Base-by-base conservation (phyloP, 257 asterid species). In the Gardenia jasminoides region DNA sequence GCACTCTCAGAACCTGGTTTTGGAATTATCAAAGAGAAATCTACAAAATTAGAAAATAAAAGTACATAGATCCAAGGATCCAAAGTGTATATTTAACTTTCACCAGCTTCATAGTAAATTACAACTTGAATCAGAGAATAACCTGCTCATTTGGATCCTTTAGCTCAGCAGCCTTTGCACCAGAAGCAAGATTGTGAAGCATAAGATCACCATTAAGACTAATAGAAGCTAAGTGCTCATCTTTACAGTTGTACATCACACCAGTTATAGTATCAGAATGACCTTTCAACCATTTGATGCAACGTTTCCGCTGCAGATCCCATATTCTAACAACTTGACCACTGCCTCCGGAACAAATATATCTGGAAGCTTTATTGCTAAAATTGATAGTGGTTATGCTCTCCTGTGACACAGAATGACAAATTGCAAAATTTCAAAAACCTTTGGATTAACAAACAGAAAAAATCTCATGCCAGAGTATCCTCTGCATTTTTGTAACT, bases 81-180 rank as follows among this genome's bases (percentile, higher is more conserved):
- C 72, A 79, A 82, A 83, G 22, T n/a, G 13, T 47, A 68, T 22
- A 76, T 75, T 71, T 10, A 83, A 50, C 31, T 77, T 69, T 72
- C 72, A 75, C 74, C 41, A 64, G 59, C 76, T 65, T 81, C 52
- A 24, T 36, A 59, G 78, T 48, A 84, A 64, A 44, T 48, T 48
- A 78, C 70, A 43, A 33, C 54, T 75, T 41, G 67, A 70, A 80
- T 72, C 80, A 74, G 20, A 75, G 69, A 69, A 74, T 65, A 84
- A 96, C 99, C 99, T 96, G 98, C 83, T 89, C 90, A 83, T 90
- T 91, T 58, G 99, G 98, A 84, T 93, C 99, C 90, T 89, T 91
- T 78, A 96, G 92, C 85, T 93, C 98, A 65, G 97, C 92, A 82
- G 98, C 96, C 84, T 31, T 93, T 36, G 97, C 90, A 83, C 98